Conservation (phyloP, 257 asterid species). For the Ballota nigra region DNA sequence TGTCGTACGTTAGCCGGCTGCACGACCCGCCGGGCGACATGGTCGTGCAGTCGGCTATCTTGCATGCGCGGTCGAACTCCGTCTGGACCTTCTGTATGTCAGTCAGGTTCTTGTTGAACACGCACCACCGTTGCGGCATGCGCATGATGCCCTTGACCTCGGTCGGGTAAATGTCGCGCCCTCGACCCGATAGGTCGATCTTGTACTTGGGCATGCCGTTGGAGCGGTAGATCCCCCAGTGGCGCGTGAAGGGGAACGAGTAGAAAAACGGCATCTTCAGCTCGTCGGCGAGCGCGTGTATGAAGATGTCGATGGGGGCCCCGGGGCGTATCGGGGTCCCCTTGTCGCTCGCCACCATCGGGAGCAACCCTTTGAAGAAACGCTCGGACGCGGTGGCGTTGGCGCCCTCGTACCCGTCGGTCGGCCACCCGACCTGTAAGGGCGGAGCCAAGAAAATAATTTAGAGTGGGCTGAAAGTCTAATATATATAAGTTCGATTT, state of each 20-base stretch:
- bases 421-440: constrained; percentile 67
- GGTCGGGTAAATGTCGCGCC: constrained; percentile 30
- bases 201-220: constrained; percentile 42
- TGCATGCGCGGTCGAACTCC: background rate
- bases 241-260: background rate
- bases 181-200: constrained; percentile 42
- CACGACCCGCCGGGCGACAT: constrained; percentile 27
- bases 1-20: constrained; percentile 2
- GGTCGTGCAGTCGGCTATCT: constrained; percentile 25
- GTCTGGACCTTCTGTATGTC: background rate
- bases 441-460: too few species aligned
- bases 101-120: background rate
- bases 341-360: constrained; percentile 7
- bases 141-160: constrained; percentile 27
- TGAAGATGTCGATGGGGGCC: constrained; percentile 22
- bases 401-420: constrained; percentile 39
- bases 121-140: constrained; percentile 45
- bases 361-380: constrained; percentile 30
- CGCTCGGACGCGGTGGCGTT: constrained; percentile 26
- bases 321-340: constrained; percentile 50
- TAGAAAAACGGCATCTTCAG: background rate
- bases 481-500: too few species aligned
- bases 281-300: constrained; percentile 39
- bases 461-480: too few species aligned
- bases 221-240: constrained; percentile 37